These are phyloP conservation scores for Chlorencoelia australis DNA, from an alignment of 2,329 filamentous ascomycete species.

Conservation along the genomic window DNA sequence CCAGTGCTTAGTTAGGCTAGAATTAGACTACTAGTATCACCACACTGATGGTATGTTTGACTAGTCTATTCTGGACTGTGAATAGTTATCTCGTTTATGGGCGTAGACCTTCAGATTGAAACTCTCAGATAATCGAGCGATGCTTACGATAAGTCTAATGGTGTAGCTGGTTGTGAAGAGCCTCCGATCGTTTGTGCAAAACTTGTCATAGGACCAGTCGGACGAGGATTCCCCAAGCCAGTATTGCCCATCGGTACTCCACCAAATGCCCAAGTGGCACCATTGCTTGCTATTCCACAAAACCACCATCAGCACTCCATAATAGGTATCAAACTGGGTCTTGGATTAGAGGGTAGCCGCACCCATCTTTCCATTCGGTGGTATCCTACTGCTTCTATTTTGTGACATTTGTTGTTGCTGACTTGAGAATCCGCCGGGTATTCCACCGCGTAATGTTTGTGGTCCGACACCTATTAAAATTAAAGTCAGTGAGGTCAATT, in stretches of 20 bases:
- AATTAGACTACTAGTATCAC: too few species aligned
- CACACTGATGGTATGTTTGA: too few species aligned
- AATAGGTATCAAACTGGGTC: neutral
- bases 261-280: constrained; percentile 50
- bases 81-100: too few species aligned
- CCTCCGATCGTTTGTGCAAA: constrained; percentile 54
- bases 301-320: constrained; percentile 16
- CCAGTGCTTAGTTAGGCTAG: too few species aligned
- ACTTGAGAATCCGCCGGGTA: constrained; percentile 49
- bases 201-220: constrained; percentile 48
- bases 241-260: constrained; percentile 50
- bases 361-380: constrained; percentile 57
- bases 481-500: constrained; percentile 17
- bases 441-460: constrained; percentile 49
- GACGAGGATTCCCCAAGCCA: constrained; percentile 41
- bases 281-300: constrained; percentile 27
- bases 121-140: constrained; percentile 19
- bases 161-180: constrained; percentile 51
- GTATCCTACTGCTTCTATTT: constrained; percentile 48
- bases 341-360: constrained; percentile 23
- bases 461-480: constrained; percentile 37
- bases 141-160: constrained; percentile 56
- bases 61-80: too few species aligned
- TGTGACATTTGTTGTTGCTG: constrained; percentile 49
- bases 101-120: too few species aligned